phyloP scores from a whole-genome alignment of 1,139 yeast species.

The Kurtzmaniella quercitrusa region DNA sequence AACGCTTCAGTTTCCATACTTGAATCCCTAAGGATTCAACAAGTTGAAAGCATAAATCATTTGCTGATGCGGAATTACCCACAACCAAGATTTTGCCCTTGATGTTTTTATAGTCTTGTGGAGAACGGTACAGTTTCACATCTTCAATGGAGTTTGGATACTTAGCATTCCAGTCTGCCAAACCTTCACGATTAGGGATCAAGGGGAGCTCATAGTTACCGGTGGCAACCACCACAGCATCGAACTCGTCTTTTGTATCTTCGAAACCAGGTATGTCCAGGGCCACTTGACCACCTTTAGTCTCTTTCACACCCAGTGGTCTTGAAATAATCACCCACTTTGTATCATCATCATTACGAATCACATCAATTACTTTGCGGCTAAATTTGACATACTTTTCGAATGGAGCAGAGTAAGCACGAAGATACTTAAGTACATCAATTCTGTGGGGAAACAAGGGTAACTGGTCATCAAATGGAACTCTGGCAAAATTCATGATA shows the following conservation, averaged over 20 bases:
- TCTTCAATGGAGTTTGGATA: conserved; percentile 47
- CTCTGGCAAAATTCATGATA: conserved; percentile 53
- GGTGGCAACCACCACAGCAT: conserved; percentile 53
- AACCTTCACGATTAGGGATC: conserved; percentile 49
- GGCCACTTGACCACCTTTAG: conserved; percentile 25
- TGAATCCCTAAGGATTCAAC: conserved; percentile 31
- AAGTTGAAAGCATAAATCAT: conserved; percentile 54
- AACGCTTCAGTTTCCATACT: conserved; percentile 45
- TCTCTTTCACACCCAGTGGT: conserved; percentile 17
- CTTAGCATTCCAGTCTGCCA: conserved; percentile 37
- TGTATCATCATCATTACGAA: conserved; percentile 14
- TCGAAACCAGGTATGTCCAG: conserved; percentile 9
- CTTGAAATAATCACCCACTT: conserved; percentile 36
- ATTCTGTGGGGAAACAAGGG: conserved; percentile 48
- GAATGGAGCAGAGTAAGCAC: conserved; percentile 40
- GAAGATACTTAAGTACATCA: conserved; percentile 46
- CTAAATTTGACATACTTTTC: conserved; percentile 29
- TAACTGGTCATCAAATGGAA: conserved; percentile 37
- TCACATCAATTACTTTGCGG: conserved; percentile 27
- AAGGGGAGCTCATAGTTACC: conserved; percentile 59
- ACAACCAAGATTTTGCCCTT: conserved; percentile 45
- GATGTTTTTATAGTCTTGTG: conserved; percentile 17
- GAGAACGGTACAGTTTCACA: conserved; percentile 11
- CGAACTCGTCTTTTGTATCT: conserved; percentile 28
- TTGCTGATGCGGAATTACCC: conserved; percentile 63